Evolutionary conservation across 2,329 filamentous ascomycete species (phyloP).

Genomic region (Dendrostoma leiphaemia): DNA sequence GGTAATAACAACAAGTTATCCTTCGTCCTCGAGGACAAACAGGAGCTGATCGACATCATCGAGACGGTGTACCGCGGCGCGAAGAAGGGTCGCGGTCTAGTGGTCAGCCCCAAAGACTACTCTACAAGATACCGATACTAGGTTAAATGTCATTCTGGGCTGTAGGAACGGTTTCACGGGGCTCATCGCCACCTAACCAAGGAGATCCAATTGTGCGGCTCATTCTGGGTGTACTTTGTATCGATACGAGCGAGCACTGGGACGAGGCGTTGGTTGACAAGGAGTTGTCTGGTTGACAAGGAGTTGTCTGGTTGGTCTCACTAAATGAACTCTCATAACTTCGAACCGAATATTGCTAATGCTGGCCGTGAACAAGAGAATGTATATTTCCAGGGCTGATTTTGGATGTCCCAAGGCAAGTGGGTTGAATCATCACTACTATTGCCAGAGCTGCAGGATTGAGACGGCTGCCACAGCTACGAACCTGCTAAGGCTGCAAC

Average conservation of each 20-base stretch:
- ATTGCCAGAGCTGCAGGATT: too few species aligned
- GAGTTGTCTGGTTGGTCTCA: conserved; percentile 35
- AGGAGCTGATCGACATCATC: conserved; percentile 97
- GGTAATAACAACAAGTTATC: conserved; percentile 99
- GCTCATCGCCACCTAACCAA: too few species aligned
- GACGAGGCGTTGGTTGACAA: not conserved
- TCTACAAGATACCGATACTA: conserved; percentile 69
- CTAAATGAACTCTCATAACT: conserved; percentile 22
- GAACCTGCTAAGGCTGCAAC: too few species aligned
- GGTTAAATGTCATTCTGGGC: too few species aligned
- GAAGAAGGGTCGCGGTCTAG: conserved; percentile 94
- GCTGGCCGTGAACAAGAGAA: conserved; percentile 19
- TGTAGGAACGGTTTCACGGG: too few species aligned
- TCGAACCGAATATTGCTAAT: conserved; percentile 30
- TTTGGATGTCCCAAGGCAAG: too few species aligned
- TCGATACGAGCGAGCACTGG: not conserved
- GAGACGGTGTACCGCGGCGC: conserved; percentile 98
- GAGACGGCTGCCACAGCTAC: too few species aligned
- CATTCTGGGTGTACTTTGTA: too few species aligned
- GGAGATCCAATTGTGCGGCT: too few species aligned
- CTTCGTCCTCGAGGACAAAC: conserved; percentile 95
- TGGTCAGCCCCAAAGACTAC: conserved; percentile 87
- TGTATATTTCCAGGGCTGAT: too few species aligned
- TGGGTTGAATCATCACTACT: too few species aligned
- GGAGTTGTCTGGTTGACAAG: too few species aligned